These are phyloP conservation scores for Phytophthora melonis DNA, from an alignment of 352 stramenopile genomes.

Conservation along the genomic window DNA sequence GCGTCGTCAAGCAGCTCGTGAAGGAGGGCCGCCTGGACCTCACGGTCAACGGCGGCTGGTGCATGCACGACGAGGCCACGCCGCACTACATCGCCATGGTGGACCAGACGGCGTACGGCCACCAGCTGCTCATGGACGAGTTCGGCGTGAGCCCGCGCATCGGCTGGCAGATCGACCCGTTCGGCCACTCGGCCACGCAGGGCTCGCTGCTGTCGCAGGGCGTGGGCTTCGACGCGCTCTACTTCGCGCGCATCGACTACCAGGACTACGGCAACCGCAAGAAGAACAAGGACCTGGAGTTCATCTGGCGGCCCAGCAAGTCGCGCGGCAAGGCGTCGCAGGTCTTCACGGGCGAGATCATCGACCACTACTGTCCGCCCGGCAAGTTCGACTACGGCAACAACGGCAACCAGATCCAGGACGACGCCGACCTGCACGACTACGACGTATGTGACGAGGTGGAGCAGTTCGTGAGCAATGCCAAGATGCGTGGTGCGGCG, in stretches of 20 bases:
- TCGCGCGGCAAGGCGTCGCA: constrained; percentile 85
- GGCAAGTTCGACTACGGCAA: constrained; percentile 81
- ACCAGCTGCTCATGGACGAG: constrained; percentile 94
- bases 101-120: constrained; percentile 97
- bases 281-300: constrained; percentile 91
- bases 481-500: constrained; percentile 68
- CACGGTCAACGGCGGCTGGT: constrained; percentile 96
- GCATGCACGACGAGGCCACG: constrained; percentile 98
- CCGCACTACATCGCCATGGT: constrained; percentile 98
- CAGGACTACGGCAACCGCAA: constrained; percentile 94
- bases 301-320: constrained; percentile 94
- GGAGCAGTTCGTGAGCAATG: constrained; percentile 86
- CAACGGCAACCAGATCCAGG: constrained; percentile 83
- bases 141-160: constrained; percentile 96
- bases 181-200: constrained; percentile 94
- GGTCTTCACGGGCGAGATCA: constrained; percentile 91
- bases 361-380: constrained; percentile 82
- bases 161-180: constrained; percentile 99
- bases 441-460: constrained; percentile 91
- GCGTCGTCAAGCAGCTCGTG: constrained; percentile 89
- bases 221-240: constrained; percentile 96
- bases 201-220: constrained; percentile 91
- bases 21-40: constrained; percentile 93
- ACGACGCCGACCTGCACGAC: constrained; percentile 87
- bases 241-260: constrained; percentile 98